Conservation (phyloP, 148 eudicot species). For the Nepenthes gracilis region DNA sequence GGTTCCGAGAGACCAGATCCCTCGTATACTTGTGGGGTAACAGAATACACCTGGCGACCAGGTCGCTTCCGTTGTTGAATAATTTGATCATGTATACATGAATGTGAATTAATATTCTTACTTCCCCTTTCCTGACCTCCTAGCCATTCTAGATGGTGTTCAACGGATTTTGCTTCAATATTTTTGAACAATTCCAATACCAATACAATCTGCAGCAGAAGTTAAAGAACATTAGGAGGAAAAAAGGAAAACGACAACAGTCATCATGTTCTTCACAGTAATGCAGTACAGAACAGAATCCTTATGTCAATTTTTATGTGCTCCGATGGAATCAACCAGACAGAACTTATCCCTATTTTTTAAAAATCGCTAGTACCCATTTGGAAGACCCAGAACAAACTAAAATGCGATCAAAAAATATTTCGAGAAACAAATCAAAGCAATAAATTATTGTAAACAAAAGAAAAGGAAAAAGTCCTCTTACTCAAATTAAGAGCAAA, state of each 20-base stretch:
- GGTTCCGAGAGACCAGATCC: conserved; percentile 30
- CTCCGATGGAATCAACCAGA: not conserved
- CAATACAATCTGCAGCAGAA: conserved; percentile 43
- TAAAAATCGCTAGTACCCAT: too few relatives aligned
- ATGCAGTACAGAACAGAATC: not conserved
- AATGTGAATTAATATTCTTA: conserved; percentile 47
- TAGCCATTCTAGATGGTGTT: conserved; percentile 15
- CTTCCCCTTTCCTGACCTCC: conserved; percentile 26
- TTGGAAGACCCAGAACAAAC: too few relatives aligned
- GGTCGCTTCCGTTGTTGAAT: conserved; percentile 80
- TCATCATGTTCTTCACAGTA: not conserved
- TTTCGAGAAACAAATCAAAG: too few relatives aligned
- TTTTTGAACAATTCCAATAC: conserved; percentile 31
- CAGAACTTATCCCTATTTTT: not conserved
- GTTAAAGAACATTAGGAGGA: not conserved
- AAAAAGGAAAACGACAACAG: not conserved
- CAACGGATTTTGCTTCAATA: conserved; percentile 30
- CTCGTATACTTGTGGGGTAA: conserved; percentile 79
- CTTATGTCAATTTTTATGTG: not conserved
- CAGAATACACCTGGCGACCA: conserved; percentile 71
- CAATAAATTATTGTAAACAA: too few relatives aligned
- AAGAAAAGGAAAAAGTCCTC: too few relatives aligned
- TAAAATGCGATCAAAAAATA: too few relatives aligned
- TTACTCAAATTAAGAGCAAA: too few relatives aligned
- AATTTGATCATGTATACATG: conserved; percentile 96